Evolutionary conservation across 1,139 yeast species (phyloP), one percentile per base, ranked within the genome.

Genomic region (Hemisphaericaspora xylanilytica): DNA sequence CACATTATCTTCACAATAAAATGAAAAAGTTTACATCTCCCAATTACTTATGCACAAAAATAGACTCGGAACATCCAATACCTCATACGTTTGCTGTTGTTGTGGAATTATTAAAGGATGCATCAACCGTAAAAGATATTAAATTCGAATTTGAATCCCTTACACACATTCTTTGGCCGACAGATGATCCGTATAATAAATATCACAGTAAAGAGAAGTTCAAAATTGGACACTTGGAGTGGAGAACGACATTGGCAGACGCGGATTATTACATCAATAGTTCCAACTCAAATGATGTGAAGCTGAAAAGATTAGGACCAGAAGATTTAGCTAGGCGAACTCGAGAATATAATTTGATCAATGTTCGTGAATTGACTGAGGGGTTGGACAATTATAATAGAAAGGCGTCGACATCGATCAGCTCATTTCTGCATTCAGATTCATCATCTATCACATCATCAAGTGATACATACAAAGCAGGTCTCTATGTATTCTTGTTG

Each of bases 401-500:
- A 21, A 35, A 25, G 33, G 38, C 40, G 4, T 28, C 39, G 15
- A 40, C 33, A 8, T 28, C 37, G 8, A 3, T 30, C 4, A 32
- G 24, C 7, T 25, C 27, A 11, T 14, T 28, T 13, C n/a, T 24
- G 16, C 10, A 25, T 11, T 16, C 28, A 17, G 29, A 33, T 17
- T 15, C 42, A 13, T 36, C 28, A 9, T 34, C 38, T 26, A 39
- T 17, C 15, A n/a, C 30, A 8, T 18, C 22, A 17, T 16, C 33
- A 4, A 30, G 30, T 18, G 47, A 50, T 18, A 46, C 63, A 27
- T 70, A 69, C 49, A 77, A 77, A 38, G 80, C 95, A 8, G 96
- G 97, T 22, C 78, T 84, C 52, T 89, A 89, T 54, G 81, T 88
- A 1, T 89, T 85, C 56, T 61, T 86, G 32, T 64, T 89, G 32